Conservation (phyloP, 2,329 filamentous ascomycete species). For the Claviceps sp. region DNA sequence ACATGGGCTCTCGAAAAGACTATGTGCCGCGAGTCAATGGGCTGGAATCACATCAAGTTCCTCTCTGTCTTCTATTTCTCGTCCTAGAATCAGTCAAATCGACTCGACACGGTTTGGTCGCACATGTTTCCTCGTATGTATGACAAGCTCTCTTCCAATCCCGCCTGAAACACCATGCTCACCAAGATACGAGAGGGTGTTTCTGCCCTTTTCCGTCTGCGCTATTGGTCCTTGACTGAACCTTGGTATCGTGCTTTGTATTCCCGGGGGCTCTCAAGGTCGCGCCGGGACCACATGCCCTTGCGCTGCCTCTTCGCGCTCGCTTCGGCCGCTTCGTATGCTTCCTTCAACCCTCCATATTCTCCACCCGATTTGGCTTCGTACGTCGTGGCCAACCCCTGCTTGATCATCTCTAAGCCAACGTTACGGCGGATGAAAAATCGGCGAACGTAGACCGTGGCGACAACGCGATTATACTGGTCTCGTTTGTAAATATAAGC, state of each 20-base stretch:
- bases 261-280: conserved; percentile 71
- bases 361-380: conserved; percentile 84
- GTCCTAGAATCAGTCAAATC: too few relatives aligned
- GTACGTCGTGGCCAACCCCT: conserved; percentile 78
- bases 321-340: conserved; percentile 54
- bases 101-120: background rate
- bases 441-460: conserved; percentile 63
- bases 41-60: too few relatives aligned
- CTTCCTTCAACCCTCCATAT: conserved; percentile 58
- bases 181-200: background rate
- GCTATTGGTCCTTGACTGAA: conserved; percentile 7
- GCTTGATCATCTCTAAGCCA: conserved; percentile 76
- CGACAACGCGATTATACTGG: conserved; percentile 85
- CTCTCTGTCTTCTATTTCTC: too few relatives aligned
- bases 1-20: too few relatives aligned
- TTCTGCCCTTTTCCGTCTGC: background rate
- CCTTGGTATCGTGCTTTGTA: conserved; percentile 52
- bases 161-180: too few relatives aligned
- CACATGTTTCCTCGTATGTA: background rate
- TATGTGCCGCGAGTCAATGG: too few relatives aligned
- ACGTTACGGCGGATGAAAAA: conserved; percentile 64
- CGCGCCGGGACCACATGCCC: conserved; percentile 61
- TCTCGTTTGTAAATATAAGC: conserved; percentile 74
- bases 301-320: conserved; percentile 49
- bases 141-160: background rate